These are phyloP conservation scores for Exophiala sp. DNA, from an alignment of 2,329 filamentous ascomycete genomes.

Conservation along the genomic window DNA sequence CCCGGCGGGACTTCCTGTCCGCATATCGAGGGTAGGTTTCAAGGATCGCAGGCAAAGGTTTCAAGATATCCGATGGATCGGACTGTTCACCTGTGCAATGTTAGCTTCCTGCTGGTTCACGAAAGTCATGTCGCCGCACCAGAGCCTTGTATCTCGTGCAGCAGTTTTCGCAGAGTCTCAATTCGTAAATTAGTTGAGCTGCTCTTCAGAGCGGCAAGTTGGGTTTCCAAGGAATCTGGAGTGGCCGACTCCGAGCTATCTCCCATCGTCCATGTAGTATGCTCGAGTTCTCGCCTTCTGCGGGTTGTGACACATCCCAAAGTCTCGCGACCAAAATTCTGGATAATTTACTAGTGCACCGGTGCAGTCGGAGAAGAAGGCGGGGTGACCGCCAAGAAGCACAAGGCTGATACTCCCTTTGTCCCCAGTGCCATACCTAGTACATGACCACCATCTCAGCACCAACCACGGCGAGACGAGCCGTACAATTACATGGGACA, in stretches of 20 bases:
- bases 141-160: constrained; percentile 17
- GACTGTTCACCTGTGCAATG: constrained; percentile 6
- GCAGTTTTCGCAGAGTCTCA: constrained; percentile 23
- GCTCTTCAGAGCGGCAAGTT: constrained; percentile 17
- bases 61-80: background rate
- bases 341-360: background rate
- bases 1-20: constrained; percentile 78
- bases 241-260: constrained; percentile 14
- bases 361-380: no score
- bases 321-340: constrained; percentile 2
- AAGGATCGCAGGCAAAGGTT: constrained; percentile 55
- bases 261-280: constrained; percentile 20
- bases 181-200: constrained; percentile 26
- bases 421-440: no score
- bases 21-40: constrained; percentile 82
- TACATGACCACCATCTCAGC: no score
- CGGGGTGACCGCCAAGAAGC: no score
- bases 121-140: constrained; percentile 3
- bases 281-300: background rate
- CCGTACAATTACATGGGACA: no score
- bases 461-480: no score
- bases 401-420: no score
- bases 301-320: background rate
- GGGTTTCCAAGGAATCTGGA: constrained; percentile 11
- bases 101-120: constrained; percentile 1